phyloP scores from a whole-genome alignment of 2,329 filamentous ascomycete genomes.

The Botrytis deweyae region DNA sequence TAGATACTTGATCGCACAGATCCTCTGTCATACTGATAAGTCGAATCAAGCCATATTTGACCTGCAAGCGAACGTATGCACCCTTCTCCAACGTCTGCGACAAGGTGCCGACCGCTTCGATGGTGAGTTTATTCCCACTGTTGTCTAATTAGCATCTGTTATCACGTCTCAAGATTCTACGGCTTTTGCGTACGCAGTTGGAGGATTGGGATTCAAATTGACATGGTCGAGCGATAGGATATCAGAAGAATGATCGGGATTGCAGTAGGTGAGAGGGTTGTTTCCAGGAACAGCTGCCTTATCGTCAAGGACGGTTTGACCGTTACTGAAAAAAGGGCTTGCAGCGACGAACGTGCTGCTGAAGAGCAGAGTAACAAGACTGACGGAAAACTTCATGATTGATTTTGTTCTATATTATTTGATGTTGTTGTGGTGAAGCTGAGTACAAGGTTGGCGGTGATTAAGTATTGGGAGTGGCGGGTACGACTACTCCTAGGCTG shows the following conservation, averaged over 20 bases:
- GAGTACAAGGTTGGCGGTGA: slow-evolving; percentile 15
- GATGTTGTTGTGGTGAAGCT: slow-evolving; percentile 19
- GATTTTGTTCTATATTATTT: slow-evolving; percentile 14
- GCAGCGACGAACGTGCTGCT: slow-evolving; percentile 41
- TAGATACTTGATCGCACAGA: slow-evolving; percentile 83
- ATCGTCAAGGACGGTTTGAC: slow-evolving; percentile 49
- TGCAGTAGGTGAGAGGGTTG: slow-evolving; percentile 81
- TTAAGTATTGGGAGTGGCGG: slow-evolving; percentile 20
- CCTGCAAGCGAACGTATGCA: slow-evolving; percentile 76
- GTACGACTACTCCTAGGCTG: slow-evolving; percentile 5
- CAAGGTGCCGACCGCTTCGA: slow-evolving; percentile 76
- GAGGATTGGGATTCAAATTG: slow-evolving; percentile 82
- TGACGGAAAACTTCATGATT: slow-evolving; percentile 39
- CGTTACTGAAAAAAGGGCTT: slow-evolving; percentile 48
- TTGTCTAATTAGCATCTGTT: slow-evolving; percentile 30
- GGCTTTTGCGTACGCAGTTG: slow-evolving; percentile 65
- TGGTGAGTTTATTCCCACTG: slow-evolving; percentile 75
- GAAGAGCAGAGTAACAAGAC: slow-evolving; percentile 34
- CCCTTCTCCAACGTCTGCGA: slow-evolving; percentile 70
- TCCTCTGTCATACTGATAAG: slow-evolving; percentile 79
- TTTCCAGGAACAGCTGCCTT: slow-evolving; percentile 56
- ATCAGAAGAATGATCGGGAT: slow-evolving; percentile 62
- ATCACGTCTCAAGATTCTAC: neutral
- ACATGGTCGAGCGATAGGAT: slow-evolving; percentile 76
- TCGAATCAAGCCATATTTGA: slow-evolving; percentile 93